Percentiles rank a stretch among this genome's conserved stretches.
These are phyloP conservation scores for Saposhnikovia divaricata DNA, from an alignment of 129 eudicot genomes.

Conservation along the genomic window DNA sequence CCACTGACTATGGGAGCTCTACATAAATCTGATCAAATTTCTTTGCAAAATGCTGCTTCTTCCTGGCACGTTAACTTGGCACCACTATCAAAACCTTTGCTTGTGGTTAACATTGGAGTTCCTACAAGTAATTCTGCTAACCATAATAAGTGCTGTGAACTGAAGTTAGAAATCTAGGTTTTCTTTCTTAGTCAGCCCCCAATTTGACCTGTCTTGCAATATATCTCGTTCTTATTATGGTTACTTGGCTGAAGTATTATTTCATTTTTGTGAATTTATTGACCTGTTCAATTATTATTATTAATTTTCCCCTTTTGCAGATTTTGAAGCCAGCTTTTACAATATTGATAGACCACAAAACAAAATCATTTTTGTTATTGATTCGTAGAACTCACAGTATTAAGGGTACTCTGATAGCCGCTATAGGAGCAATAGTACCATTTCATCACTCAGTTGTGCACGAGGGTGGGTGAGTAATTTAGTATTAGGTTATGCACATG, in stretches of 20 bases:
- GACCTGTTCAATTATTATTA: neutral
- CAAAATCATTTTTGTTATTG: constrained; percentile 58
- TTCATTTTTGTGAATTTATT: neutral
- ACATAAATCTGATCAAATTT: no score
- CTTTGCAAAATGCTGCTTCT: no score
- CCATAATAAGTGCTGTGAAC: neutral
- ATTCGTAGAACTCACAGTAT: constrained; percentile 98
- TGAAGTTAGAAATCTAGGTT: neutral
- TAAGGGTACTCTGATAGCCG: constrained; percentile 93
- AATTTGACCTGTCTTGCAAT: neutral
- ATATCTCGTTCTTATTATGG: neutral
- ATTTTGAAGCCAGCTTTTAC: constrained; percentile 97
- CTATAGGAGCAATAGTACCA: constrained; percentile 96
- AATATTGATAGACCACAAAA: constrained; percentile 60
- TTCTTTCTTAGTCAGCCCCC: neutral
- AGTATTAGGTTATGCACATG: no score
- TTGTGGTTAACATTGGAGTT: no score
- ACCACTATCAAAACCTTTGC: no score
- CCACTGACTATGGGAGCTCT: no score
- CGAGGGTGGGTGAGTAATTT: constrained; percentile 80
- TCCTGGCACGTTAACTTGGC: no score
- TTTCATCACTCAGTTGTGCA: constrained; percentile 86
- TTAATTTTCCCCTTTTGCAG: constrained; percentile 34
- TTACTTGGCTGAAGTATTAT: no score
- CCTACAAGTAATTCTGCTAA: no score